These are phyloP conservation scores for Aspergillus ustus DNA, from an alignment of 2,329 filamentous ascomycete species.

Conservation along the genomic window DNA sequence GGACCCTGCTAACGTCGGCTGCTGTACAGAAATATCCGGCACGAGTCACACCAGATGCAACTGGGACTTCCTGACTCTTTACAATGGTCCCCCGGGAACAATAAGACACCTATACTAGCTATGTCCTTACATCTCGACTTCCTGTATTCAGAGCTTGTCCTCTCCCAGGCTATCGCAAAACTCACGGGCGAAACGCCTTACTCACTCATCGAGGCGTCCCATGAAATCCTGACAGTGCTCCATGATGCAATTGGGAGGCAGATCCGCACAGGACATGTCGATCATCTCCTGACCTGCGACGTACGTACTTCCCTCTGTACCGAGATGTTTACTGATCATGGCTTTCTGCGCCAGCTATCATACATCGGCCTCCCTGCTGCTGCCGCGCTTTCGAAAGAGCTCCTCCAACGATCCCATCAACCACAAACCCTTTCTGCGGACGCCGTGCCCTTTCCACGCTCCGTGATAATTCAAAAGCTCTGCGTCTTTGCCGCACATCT, in stretches of 20 bases:
- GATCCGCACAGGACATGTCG: conserved; percentile 1
- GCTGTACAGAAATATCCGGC: neutral
- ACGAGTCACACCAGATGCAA: conserved; percentile 8
- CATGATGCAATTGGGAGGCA: conserved; percentile 10
- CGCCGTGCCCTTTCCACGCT: conserved; percentile 20
- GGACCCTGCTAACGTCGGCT: neutral
- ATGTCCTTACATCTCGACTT: conserved; percentile 23
- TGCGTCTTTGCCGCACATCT: conserved; percentile 26
- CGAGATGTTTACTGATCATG: neutral
- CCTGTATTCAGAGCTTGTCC: conserved; percentile 27
- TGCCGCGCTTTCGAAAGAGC: conserved; percentile 26
- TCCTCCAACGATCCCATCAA: conserved; percentile 27
- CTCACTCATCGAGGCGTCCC: neutral
- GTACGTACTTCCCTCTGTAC: neutral
- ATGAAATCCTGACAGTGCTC: conserved; percentile 9
- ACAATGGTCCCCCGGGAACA: conserved; percentile 14
- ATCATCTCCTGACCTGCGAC: conserved; percentile 1
- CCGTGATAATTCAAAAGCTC: conserved; percentile 29
- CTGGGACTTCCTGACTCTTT: conserved; percentile 7
- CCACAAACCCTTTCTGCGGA: neutral
- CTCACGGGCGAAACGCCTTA: conserved; percentile 15
- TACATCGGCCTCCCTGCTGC: conserved; percentile 29
- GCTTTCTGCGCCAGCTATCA: conserved; percentile 1
- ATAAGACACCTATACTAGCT: neutral
- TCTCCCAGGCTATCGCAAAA: conserved; percentile 25